phyloP scores from a whole-genome alignment of 768 basidiomycete genomes.

The Peribolospora kevripleyi region DNA sequence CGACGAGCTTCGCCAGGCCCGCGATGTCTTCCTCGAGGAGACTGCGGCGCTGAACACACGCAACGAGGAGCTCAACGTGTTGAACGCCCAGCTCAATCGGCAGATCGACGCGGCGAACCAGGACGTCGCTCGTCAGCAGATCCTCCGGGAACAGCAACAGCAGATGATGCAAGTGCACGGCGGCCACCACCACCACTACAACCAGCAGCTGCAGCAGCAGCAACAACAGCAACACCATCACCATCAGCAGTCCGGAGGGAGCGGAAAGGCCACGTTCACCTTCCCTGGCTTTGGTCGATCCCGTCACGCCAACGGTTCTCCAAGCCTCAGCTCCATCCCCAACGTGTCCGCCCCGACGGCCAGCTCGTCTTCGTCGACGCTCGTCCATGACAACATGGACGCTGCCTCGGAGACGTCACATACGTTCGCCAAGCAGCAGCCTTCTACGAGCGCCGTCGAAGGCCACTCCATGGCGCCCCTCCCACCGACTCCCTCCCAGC shows the following conservation, averaged over 20 bases:
- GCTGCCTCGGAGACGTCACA: no score
- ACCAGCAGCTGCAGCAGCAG: background rate
- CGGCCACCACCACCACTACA: no score
- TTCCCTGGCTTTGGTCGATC: slow-evolving; percentile 12
- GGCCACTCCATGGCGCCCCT: no score
- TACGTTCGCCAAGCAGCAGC: no score
- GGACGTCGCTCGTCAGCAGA: slow-evolving; percentile 11
- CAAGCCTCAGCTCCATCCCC: no score
- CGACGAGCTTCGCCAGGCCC: slow-evolving; percentile 55
- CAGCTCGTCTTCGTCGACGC: no score
- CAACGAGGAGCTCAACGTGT: slow-evolving; percentile 76
- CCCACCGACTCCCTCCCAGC: no score
- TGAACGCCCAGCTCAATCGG: slow-evolving; percentile 56
- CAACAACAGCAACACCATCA: slow-evolving; percentile 7
- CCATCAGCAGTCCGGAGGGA: background rate
- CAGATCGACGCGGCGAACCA: slow-evolving; percentile 36
- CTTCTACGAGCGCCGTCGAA: no score
- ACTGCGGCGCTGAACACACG: slow-evolving; percentile 68
- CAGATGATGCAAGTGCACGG: background rate
- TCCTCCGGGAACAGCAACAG: slow-evolving; percentile 10
- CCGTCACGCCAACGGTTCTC: no score
- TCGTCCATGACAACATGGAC: no score
- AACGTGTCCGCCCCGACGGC: no score
- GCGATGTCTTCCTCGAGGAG: slow-evolving; percentile 74
- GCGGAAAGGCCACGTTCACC: slow-evolving; percentile 5